Conservation (phyloP, 257 asterid species). For the Penstemon eatonii region DNA sequence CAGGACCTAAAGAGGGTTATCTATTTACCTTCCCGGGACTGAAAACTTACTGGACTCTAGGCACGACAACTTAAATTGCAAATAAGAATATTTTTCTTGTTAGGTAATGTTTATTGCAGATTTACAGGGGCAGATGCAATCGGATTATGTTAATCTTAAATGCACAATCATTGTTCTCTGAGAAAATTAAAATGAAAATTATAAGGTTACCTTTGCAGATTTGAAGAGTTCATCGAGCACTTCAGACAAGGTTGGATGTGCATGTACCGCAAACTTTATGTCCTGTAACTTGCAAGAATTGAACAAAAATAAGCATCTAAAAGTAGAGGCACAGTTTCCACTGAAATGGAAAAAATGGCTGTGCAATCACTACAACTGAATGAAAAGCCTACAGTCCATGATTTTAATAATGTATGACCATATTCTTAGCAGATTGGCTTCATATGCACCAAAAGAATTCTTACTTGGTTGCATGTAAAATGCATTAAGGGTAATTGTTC, state of each 20-base stretch:
- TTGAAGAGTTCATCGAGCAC: conserved; percentile 89
- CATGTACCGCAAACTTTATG: conserved; percentile 85
- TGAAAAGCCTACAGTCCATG: neutral
- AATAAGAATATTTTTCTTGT: neutral
- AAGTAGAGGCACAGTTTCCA: conserved; percentile 6
- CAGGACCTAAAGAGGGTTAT: conserved; percentile 61
- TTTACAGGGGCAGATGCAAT: conserved; percentile 4
- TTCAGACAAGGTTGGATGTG: conserved; percentile 95
- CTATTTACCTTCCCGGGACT: conserved; percentile 39
- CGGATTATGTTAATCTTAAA: neutral
- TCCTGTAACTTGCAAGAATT: conserved; percentile 57
- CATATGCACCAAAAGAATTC: neutral
- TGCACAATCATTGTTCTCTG: neutral
- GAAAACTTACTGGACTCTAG: neutral
- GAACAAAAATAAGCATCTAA: conserved; percentile 26
- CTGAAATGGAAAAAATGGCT: conserved; percentile 16
- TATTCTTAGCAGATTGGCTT: neutral
- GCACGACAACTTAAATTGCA: neutral
- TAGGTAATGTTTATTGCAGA: no score
- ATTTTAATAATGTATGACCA: no score
- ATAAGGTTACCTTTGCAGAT: conserved; percentile 70
- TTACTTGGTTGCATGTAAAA: neutral
- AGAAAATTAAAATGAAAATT: neutral
- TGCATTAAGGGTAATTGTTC: neutral
- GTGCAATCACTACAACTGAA: neutral